Evolutionary conservation across 2,329 filamentous ascomycete genomes (phyloP).

Genomic region (Exophiala calicioides): DNA sequence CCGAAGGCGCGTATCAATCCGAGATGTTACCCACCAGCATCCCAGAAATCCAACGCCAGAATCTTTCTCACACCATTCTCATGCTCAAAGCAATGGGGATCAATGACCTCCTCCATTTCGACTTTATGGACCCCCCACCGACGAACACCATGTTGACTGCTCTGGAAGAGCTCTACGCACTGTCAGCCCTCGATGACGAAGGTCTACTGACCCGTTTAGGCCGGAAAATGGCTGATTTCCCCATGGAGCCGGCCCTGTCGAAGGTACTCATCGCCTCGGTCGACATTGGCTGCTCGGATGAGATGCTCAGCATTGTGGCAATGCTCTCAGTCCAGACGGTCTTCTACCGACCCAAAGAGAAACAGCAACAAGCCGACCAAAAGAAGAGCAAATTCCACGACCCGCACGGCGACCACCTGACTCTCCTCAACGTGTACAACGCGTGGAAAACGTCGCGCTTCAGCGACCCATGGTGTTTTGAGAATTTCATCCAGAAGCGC

Average conservation of each 20-base stretch:
- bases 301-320: conserved; percentile 89
- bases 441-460: conserved; percentile 87
- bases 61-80: conserved; percentile 86
- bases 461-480: conserved; percentile 89
- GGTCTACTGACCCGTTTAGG: conserved; percentile 87
- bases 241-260: conserved; percentile 90
- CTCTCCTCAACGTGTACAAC: conserved; percentile 94
- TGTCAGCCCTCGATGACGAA: conserved; percentile 92
- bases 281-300: conserved; percentile 85
- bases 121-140: conserved; percentile 98
- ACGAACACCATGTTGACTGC: conserved; percentile 98
- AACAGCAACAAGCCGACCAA: conserved; percentile 92
- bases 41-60: conserved; percentile 94
- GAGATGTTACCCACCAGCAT: conserved; percentile 97
- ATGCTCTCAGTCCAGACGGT: conserved; percentile 87
- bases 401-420: conserved; percentile 89
- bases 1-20: conserved; percentile 89
- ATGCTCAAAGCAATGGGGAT: conserved; percentile 99
- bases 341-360: conserved; percentile 96
- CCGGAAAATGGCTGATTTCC: conserved; percentile 97
- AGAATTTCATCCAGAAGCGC: conserved; percentile 94
- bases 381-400: conserved; percentile 99
- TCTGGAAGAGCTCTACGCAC: conserved; percentile 88
- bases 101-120: conserved; percentile 93
- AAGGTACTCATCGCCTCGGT: conserved; percentile 89